Evolutionary conservation across 495 filamentous ascomycete genomes (phyloP).

Genomic region (Neurospora sp.): DNA sequence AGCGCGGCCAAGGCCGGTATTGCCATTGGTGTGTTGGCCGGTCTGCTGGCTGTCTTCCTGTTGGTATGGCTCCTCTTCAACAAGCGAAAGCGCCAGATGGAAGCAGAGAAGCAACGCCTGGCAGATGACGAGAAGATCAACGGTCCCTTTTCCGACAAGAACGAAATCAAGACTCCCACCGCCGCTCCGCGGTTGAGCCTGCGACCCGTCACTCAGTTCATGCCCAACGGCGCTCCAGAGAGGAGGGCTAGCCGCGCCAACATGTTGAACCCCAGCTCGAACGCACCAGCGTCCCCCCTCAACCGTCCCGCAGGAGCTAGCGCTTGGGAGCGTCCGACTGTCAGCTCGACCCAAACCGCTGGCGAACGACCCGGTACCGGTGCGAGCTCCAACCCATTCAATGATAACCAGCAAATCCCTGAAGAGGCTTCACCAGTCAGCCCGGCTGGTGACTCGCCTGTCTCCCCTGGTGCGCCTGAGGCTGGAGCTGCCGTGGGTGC

Average conservation of each 20-base stretch:
- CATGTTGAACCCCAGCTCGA: constrained; percentile 29
- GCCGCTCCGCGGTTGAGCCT: constrained; percentile 68
- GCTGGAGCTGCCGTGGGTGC: constrained; percentile 8
- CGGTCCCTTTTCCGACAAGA: constrained; percentile 33
- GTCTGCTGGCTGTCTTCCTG: constrained; percentile 50
- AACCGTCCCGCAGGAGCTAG: constrained; percentile 22
- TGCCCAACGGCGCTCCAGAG: constrained; percentile 49
- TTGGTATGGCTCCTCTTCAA: constrained; percentile 60
- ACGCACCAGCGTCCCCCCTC: constrained; percentile 20
- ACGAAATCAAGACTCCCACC: constrained; percentile 23
- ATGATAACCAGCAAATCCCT: constrained; percentile 28
- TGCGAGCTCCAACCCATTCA: constrained; percentile 41
- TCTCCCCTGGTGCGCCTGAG: constrained; percentile 14
- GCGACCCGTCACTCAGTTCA: constrained; percentile 79
- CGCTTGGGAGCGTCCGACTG: constrained; percentile 30
- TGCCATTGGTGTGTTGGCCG: constrained; percentile 61
- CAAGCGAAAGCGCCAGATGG: constrained; percentile 42
- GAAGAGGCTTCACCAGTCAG: constrained; percentile 16
- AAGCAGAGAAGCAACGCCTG: constrained; percentile 33
- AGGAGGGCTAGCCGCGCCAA: constrained; percentile 39
- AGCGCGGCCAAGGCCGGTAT: constrained; percentile 72
- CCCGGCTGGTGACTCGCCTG: constrained; percentile 17
- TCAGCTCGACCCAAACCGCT: constrained; percentile 10
- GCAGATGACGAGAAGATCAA: constrained; percentile 49
- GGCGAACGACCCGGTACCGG: constrained; percentile 34